Percentiles rank a stretch among this genome's conserved stretches.
These are phyloP conservation scores for Neurospora sp. DNA, from an alignment of 495 filamentous ascomycete species.

Conservation along the genomic window DNA sequence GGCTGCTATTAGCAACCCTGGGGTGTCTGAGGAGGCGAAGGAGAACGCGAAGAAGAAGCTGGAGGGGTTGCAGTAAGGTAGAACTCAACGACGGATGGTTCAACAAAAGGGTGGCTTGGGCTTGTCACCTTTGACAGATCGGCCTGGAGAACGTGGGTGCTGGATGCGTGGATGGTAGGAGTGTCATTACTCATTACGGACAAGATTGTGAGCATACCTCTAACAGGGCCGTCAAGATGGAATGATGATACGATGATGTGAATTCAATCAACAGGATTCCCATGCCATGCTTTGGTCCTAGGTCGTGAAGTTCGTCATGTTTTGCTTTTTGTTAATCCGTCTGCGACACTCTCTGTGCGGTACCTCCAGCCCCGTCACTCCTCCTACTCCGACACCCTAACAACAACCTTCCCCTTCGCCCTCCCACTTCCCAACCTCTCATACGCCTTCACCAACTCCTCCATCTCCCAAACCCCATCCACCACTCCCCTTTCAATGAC, in stretches of 20 bases:
- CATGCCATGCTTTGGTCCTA: not conserved
- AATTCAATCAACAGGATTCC: not conserved
- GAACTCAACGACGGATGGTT: not conserved
- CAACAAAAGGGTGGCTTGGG: not conserved
- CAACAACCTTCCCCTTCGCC: constrained; percentile 29
- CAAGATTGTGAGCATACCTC: too few species aligned
- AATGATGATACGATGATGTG: not conserved
- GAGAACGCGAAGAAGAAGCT: constrained; percentile 32
- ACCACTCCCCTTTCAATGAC: constrained; percentile 20
- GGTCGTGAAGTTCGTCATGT: not conserved
- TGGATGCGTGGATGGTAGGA: not conserved
- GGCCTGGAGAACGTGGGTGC: not conserved
- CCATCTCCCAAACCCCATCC: constrained; percentile 29
- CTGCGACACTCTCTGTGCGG: too few species aligned
- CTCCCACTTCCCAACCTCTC: constrained; percentile 24
- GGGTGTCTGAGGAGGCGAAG: constrained; percentile 39
- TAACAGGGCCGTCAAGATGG: not conserved
- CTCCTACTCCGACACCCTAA: constrained; percentile 16
- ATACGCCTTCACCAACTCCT: constrained; percentile 20
- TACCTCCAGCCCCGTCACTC: too few species aligned
- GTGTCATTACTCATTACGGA: too few species aligned
- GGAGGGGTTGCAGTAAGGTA: not conserved
- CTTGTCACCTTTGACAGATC: not conserved
- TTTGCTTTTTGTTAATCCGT: not conserved
- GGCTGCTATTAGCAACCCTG: constrained; percentile 33